phyloP scores from a whole-genome alignment of 2,329 filamentous ascomycete genomes.

The Teratosphaeria viscida region DNA sequence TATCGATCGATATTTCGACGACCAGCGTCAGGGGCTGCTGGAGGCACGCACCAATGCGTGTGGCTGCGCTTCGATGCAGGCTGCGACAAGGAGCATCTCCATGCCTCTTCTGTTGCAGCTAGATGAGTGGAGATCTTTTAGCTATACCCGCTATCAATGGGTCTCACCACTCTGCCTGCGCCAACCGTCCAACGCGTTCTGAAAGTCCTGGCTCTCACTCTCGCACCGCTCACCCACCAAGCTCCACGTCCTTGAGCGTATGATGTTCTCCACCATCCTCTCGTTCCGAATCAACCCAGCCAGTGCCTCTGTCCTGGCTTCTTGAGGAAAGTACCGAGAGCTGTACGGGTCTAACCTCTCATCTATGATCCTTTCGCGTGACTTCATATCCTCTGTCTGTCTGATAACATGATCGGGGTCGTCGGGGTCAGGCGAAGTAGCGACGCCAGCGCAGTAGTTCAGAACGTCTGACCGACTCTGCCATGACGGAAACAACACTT shows the following conservation, averaged over 20 bases:
- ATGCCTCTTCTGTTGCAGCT: too few relatives aligned
- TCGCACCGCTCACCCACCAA: constrained; percentile 66
- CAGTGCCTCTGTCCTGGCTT: constrained; percentile 70
- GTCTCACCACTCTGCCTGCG: neutral
- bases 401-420: constrained; percentile 67
- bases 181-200: constrained; percentile 57
- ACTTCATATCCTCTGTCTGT: constrained; percentile 58
- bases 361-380: constrained; percentile 65
- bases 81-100: too few relatives aligned
- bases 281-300: constrained; percentile 66
- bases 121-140: neutral
- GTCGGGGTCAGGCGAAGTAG: constrained; percentile 74
- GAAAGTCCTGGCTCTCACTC: constrained; percentile 46
- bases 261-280: constrained; percentile 64
- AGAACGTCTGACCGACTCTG: constrained; percentile 71
- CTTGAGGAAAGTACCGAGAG: constrained; percentile 65
- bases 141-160: neutral
- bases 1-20: too few relatives aligned
- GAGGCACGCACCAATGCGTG: too few relatives aligned
- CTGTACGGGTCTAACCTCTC: constrained; percentile 91
- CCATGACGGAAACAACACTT: constrained; percentile 82
- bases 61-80: too few relatives aligned
- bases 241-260: constrained; percentile 73
- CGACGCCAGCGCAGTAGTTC: constrained; percentile 80
- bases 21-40: too few relatives aligned